Conservation (phyloP, 768 basidiomycete species). For the Suillus placidus region DNA sequence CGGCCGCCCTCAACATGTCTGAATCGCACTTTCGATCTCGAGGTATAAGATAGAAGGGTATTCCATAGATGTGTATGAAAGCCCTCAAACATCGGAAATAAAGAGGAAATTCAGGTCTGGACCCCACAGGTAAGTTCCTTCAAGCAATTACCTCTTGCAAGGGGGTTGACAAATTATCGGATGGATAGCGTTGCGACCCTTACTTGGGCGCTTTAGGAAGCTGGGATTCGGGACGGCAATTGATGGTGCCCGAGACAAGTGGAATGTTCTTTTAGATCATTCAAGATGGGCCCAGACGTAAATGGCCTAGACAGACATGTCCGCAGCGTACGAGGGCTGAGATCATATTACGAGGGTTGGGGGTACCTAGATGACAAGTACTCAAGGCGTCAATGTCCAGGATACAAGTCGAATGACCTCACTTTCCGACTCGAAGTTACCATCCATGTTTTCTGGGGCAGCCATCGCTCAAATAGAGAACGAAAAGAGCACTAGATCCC, state of each 20-base stretch:
- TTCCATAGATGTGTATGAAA: background rate
- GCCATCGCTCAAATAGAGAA: background rate
- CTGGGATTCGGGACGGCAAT: background rate
- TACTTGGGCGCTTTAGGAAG: background rate
- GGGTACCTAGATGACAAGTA: background rate
- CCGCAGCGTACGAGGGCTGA: background rate
- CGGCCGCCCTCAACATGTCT: background rate
- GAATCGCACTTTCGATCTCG: background rate
- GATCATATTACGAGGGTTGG: background rate
- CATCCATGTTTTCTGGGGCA: background rate
- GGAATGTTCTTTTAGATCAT: background rate
- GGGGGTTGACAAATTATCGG: background rate
- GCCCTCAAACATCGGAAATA: background rate
- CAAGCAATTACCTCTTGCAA: background rate
- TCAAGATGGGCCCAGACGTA: background rate
- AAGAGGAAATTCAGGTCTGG: background rate
- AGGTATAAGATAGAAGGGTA: background rate
- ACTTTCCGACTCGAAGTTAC: background rate
- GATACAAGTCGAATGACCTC: background rate
- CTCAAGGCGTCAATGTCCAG: background rate
- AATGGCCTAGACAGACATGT: background rate
- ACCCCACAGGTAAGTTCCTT: background rate
- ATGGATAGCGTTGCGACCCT: background rate
- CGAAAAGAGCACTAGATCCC: background rate
- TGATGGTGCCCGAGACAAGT: background rate